Percentiles rank a stretch among this genome's conserved stretches.
Conservation (phyloP, 2,329 filamentous ascomycete genomes). For the Colletotrichum sp. region DNA sequence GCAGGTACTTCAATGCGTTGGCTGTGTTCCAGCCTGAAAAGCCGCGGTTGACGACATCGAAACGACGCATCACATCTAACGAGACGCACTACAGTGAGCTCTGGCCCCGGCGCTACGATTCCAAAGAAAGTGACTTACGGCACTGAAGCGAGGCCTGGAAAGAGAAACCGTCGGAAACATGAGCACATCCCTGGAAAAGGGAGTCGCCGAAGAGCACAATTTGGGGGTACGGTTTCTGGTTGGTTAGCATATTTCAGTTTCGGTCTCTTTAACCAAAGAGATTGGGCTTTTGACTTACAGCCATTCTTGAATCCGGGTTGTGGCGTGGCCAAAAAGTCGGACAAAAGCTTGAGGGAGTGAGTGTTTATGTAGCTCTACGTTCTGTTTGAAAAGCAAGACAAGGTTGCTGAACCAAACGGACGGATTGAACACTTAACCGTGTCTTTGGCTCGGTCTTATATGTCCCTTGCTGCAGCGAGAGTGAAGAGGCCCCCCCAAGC, state of each 20-base stretch:
- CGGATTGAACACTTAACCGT: not conserved
- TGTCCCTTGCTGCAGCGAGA: not conserved
- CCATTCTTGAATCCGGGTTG: not conserved
- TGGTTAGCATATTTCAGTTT: not conserved
- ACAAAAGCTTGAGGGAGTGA: not conserved
- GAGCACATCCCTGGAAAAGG: conserved; percentile 74
- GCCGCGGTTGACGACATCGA: conserved; percentile 90
- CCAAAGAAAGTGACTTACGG: conserved; percentile 59
- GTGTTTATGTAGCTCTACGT: not conserved
- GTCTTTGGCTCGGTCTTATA: not conserved
- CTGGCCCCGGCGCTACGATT: conserved; percentile 39
- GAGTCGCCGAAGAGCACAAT: conserved; percentile 90
- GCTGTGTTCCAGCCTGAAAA: conserved; percentile 85
- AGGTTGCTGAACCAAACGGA: not conserved
- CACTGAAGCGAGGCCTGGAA: conserved; percentile 75
- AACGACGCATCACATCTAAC: conserved; percentile 73
- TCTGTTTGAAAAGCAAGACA: not conserved
- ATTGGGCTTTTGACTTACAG: not conserved
- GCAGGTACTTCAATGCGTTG: conserved; percentile 73
- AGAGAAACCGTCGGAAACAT: conserved; percentile 70
- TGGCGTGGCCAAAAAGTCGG: not conserved
- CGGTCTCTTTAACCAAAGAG: not conserved
- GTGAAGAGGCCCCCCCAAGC: not conserved
- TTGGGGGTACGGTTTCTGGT: conserved; percentile 61
- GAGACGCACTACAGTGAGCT: conserved; percentile 9